Evolutionary conservation across 768 basidiomycete genomes (phyloP).

Genomic region (Lactarius sp.): DNA sequence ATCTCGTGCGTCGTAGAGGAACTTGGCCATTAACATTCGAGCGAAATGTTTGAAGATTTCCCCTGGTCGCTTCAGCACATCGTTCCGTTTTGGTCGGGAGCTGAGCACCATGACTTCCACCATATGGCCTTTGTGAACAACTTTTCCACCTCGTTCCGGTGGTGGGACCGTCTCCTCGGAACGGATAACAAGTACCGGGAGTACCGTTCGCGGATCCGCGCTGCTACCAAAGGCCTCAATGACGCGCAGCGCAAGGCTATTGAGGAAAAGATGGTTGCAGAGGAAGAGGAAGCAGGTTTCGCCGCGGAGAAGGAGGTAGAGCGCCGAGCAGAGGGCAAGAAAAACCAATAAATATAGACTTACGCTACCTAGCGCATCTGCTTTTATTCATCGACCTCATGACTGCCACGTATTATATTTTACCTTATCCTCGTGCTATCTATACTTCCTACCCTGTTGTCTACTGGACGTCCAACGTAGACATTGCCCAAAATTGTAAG

Average conservation of each 20-base stretch:
- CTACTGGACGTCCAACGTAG: background rate
- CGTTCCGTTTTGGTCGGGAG: slow-evolving; percentile 94
- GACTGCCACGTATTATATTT: slow-evolving; percentile 1
- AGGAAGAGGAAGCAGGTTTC: slow-evolving; percentile 71
- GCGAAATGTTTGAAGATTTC: slow-evolving; percentile 58
- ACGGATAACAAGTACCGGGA: slow-evolving; percentile 88
- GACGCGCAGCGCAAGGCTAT: slow-evolving; percentile 49
- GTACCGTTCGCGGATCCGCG: slow-evolving; percentile 63
- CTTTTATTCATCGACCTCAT: background rate
- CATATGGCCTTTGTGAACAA: slow-evolving; percentile 96
- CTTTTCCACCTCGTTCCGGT: slow-evolving; percentile 90
- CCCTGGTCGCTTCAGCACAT: slow-evolving; percentile 95
- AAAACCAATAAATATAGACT: slow-evolving; percentile 12
- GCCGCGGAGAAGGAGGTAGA: slow-evolving; percentile 55
- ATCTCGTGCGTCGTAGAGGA: background rate
- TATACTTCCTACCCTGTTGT: background rate
- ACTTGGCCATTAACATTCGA: background rate
- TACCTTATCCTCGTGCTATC: slow-evolving; percentile 3
- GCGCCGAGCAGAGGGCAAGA: slow-evolving; percentile 26
- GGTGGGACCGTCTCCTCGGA: slow-evolving; percentile 86
- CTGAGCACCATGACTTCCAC: slow-evolving; percentile 98
- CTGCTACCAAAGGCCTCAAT: slow-evolving; percentile 42
- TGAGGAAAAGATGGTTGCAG: slow-evolving; percentile 58
- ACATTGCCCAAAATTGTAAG: background rate
- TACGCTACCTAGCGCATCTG: background rate